Base-by-base conservation (phyloP, 352 stramenopile genomes). In the Phytopythium kandeliae region DNA sequence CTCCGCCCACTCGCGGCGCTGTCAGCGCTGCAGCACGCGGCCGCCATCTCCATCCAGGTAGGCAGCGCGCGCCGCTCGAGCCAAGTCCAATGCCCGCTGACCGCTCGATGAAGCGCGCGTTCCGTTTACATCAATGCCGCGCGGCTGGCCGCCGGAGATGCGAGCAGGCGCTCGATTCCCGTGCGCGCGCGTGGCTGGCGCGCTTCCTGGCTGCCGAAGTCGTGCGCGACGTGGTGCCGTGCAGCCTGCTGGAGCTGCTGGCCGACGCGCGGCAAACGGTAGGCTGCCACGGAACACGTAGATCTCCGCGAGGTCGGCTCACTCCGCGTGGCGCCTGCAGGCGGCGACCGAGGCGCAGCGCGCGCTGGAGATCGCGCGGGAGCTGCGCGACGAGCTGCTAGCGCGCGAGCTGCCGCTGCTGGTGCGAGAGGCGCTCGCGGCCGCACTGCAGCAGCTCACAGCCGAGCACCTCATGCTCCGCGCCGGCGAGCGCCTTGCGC, bases 21-120 rank as follows among this genome's bases (percentile, higher is more conserved):
- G 58, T 76, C 70, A 8, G 65, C 57, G 22, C 54, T 85, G 25
- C 73, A 79, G 50, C 54, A 70, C 8, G 62, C 58, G 17, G 69
- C 73, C 19, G 73, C 67, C 15, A 49, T 21, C 2, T 55, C 67
- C 46, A 78, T 85, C 26, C 73, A 85, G 60, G 73, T 85, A 33
- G 28, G 22, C 19, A 15, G 2, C 1, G 17, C 1, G 8, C 38
- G n/a, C n/a, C n/a, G n/a, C n/a, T n/a, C n/a, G n/a, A n/a, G n/a
- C n/a, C n/a, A n/a, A n/a, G n/a, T n/a, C n/a, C n/a, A n/a, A n/a
- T n/a, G n/a, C n/a, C n/a, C n/a, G n/a, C n/a, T n/a, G n/a, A n/a
- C n/a, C n/a, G n/a, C n/a, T n/a, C 38, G 21, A 19, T 44, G 11
- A 44, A 84, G 73, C 56, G 51, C 36, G 69, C 81, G 56, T 84